Base-by-base conservation (phyloP, 306 rosid genomes). In the Medicago ruthenica region DNA sequence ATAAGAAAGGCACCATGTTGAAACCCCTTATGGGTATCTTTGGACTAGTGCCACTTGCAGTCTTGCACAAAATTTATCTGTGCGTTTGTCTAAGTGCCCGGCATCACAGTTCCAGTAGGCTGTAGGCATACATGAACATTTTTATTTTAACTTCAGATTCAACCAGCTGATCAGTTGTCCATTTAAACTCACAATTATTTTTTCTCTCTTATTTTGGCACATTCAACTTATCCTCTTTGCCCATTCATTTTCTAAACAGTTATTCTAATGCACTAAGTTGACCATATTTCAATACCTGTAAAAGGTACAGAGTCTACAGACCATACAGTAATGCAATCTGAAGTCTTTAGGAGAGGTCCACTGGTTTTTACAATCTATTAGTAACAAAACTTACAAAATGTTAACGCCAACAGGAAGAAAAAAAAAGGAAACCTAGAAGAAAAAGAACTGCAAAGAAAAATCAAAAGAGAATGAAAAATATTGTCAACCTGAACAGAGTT, bases 21-120 rank as follows among this genome's bases (percentile, higher is more conserved):
- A 75, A 62, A 63, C 14, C 20, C 9, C 22, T 59, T 36, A n/a
- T 12, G 27, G 17, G 27, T 60, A 70, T n/a, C 22, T 37, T 60
- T 47, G 44, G 72, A 40, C 31, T 48, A 44, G 41, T 31, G 31
- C 42, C 27, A 70, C 54, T 47, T 13, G 17, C 17, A 14, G 53
- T 13, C 48, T 48, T 37, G 5, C 48, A 79, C 39, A 41, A 22
- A 21, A 55, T 71, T 61, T 40, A 45, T 44, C 17, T 21, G 73
- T 16, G 7, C 57, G n/a, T 21, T 4, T 58, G 47, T 11, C 75
- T 51, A 68, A 77, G 27, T 59, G 12, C 16, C 36, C 41, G 7
- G 57, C 65, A 36, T 70, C 48, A 47, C 60, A 45, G 75, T 70
- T 78, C 31, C 60, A 42, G 47, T 41, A 41, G 59, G 41, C 59